Evolutionary conservation across 164 flowering plant species (phyloP).

Genomic region (Vitis vinifera): DNA sequence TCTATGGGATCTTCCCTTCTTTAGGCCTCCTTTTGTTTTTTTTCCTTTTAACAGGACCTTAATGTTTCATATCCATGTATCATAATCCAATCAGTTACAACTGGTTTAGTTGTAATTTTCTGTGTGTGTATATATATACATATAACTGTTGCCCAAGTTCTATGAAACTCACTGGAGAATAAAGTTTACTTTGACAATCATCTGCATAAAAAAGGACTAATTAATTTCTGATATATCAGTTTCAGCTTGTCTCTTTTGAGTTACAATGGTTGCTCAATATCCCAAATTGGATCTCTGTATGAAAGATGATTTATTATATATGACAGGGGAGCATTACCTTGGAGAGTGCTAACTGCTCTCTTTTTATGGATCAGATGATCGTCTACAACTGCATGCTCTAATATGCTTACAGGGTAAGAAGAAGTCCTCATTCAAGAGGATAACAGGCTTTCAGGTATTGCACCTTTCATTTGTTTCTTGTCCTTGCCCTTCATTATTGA

Average conservation of each 20-base stretch:
- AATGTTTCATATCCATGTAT: not conserved
- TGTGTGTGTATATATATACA: not conserved
- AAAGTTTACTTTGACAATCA: too few relatives aligned
- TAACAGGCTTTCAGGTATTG: constrained; percentile 53
- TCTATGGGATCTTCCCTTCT: not conserved
- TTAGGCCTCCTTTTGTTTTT: not conserved
- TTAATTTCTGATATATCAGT: too few relatives aligned
- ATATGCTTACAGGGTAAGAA: constrained; percentile 38
- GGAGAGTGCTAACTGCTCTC: constrained; percentile 3
- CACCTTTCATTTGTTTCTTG: not conserved
- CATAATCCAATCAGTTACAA: not conserved
- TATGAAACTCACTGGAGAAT: too few relatives aligned
- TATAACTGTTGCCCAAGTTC: not conserved
- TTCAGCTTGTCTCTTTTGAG: not conserved
- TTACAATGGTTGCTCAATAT: not conserved
- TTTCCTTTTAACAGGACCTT: not conserved
- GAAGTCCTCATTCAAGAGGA: constrained; percentile 39
- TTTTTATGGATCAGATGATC: constrained; percentile 36
- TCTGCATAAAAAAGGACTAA: too few relatives aligned
- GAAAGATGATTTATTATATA: constrained; percentile 2
- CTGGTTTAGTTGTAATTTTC: too few relatives aligned
- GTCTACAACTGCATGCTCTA: constrained; percentile 32
- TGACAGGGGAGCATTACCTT: constrained; percentile 4
- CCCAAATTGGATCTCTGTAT: not conserved
- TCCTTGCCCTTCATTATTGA: not conserved